Base-by-base conservation (phyloP, 768 basidiomycete species). In the Leccinum pellstonianum region DNA sequence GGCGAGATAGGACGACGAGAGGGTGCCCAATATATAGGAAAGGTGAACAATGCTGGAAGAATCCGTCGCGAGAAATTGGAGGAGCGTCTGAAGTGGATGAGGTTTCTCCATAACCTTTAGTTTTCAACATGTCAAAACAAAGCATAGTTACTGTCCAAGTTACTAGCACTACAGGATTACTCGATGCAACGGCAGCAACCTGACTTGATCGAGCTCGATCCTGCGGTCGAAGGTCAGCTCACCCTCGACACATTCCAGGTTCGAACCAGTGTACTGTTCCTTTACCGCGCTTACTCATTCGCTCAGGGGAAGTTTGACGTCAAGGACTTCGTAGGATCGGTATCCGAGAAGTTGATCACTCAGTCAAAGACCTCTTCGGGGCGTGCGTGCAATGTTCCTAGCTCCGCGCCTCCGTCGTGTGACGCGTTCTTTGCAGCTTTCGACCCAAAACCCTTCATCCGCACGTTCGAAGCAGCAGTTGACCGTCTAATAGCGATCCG, bases 391-490 rank as follows among this genome's bases (percentile, higher is more conserved):
- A 35, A 37, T 59, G 15, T 25, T 25, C 23, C 58, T 6, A 52
- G 37, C 50, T 25, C 23, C 23, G 19, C 17, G 5, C 43, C n/a
- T 46, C 48, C 9, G 12, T 55, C 37, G 11, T 48, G n/a, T 66
- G 57, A 64, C 54, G 56, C 41, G 52, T 58, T 56, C 51, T 33
- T 62, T 53, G 15, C 61, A 95, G 93, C 95, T n/a, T 96, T 96
- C 68, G 87, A 96, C 68, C 93, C 95, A 5, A 88, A 90, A 67
- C 93, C 95, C 0, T 97, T 98, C 75, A 90, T 98, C 61, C 79
- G 83, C 55, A 94, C 91, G 4, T 96, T 99, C 63, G 97, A 98
- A 66, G 84, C 86, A 17, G 91, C 93, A 0, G 87, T 98, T 11
- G 95, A 97, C 76, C 85, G 83, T 55, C 83, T 99, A 35, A 89